Conservation (phyloP, 345 rosid species). For the Gynandropsis gynandra region DNA sequence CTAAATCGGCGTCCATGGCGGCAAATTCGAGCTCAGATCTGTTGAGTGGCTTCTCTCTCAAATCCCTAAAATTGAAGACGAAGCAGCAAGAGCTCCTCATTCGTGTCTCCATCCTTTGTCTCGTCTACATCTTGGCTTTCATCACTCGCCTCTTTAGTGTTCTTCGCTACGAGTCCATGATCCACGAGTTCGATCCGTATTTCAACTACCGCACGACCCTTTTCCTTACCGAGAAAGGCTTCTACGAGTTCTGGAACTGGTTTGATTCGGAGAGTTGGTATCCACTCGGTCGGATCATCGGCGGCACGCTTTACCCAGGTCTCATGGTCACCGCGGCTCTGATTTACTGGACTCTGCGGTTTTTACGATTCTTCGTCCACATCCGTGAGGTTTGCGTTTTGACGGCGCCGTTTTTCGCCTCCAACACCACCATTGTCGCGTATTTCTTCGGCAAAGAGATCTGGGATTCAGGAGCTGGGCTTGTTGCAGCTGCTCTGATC, state of each 20-base stretch:
- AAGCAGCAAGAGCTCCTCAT: slow-evolving; percentile 91
- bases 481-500: slow-evolving; percentile 82
- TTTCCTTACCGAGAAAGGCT: slow-evolving; percentile 72
- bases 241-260: slow-evolving; percentile 99
- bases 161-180: slow-evolving; percentile 94
- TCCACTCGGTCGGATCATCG: slow-evolving; percentile 94
- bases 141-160: slow-evolving; percentile 83
- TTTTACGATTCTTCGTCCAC: slow-evolving; percentile 77
- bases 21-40: slow-evolving; percentile 41
- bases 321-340: slow-evolving; percentile 89
- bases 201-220: slow-evolving; percentile 91
- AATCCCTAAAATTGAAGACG: slow-evolving; percentile 59
- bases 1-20: slow-evolving; percentile 18
- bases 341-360: slow-evolving; percentile 59
- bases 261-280: slow-evolving; percentile 97
- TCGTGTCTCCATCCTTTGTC: slow-evolving; percentile 73
- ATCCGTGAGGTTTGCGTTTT: slow-evolving; percentile 96
- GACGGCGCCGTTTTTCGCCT: slow-evolving; percentile 94
- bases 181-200: slow-evolving; percentile 97
- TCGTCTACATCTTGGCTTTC: slow-evolving; percentile 85
- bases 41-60: slow-evolving; percentile 32
- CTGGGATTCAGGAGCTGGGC: slow-evolving; percentile 95
- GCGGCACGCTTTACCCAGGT: slow-evolving; percentile 92
- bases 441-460: slow-evolving; percentile 96
- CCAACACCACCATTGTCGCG: slow-evolving; percentile 87